Evolutionary conservation across 192 early-diverging fungal genomes (phyloP).

Genomic region (Mortierella claussenii): DNA sequence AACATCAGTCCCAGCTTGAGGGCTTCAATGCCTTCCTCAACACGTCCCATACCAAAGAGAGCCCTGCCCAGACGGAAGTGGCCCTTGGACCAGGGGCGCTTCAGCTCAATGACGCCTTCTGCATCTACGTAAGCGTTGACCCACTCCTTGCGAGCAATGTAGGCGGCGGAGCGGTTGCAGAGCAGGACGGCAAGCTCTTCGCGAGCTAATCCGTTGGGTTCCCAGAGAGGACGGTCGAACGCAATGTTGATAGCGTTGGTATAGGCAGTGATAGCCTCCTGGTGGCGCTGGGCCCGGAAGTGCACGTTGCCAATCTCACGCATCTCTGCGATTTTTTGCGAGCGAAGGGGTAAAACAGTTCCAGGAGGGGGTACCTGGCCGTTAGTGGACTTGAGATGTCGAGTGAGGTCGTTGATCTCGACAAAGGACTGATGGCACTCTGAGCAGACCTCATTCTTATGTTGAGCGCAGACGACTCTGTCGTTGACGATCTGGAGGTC

Average conservation of each 20-base stretch:
- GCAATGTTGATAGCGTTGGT: constrained; percentile 87
- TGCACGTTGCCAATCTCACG: constrained; percentile 87
- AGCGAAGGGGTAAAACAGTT: constrained; percentile 59
- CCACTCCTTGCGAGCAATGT: constrained; percentile 70
- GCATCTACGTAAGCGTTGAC: constrained; percentile 79
- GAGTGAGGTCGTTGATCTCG: constrained; percentile 72
- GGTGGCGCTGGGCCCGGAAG: constrained; percentile 84
- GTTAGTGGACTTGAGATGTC: constrained; percentile 68
- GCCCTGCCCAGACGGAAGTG: constrained; percentile 87
- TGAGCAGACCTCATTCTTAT: constrained; percentile 70
- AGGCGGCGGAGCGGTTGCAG: constrained; percentile 74
- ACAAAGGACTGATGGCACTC: constrained; percentile 71
- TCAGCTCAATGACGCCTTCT: constrained; percentile 72
- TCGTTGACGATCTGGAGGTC: constrained; percentile 53
- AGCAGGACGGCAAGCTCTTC: constrained; percentile 75
- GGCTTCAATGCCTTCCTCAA: constrained; percentile 82
- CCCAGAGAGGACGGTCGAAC: constrained; percentile 79
- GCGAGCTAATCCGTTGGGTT: constrained; percentile 68
- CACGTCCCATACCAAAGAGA: constrained; percentile 82
- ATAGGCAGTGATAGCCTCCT: constrained; percentile 87
- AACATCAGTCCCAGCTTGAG: constrained; percentile 82
- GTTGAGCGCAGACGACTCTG: constrained; percentile 70
- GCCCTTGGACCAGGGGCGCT: constrained; percentile 78
- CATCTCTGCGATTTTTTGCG: constrained; percentile 66
- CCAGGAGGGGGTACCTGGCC: constrained; percentile 77